These are phyloP conservation scores for Mucor circinelloides DNA, from an alignment of 371 early-diverging fungal genomes.

Conservation along the genomic window DNA sequence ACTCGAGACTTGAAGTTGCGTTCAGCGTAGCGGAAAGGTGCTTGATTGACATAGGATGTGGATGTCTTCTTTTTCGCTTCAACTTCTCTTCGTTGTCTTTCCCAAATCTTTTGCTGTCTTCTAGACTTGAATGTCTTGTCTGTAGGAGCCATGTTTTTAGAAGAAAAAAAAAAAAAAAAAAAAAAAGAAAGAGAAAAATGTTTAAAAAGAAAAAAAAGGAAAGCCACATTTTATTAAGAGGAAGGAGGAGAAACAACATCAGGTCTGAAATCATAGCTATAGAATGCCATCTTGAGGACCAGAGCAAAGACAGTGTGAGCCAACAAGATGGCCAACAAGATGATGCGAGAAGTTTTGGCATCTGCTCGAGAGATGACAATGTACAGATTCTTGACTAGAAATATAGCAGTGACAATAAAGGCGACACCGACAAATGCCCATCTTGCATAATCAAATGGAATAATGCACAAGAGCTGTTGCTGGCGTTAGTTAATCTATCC, in stretches of 20 bases:
- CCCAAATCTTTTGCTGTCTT: constrained; percentile 49
- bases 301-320: constrained; percentile 76
- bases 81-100: constrained; percentile 29
- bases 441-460: constrained; percentile 66
- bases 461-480: constrained; percentile 65
- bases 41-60: constrained; percentile 56
- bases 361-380: constrained; percentile 66
- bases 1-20: constrained; percentile 68
- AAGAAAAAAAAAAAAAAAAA: neutral
- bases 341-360: constrained; percentile 66
- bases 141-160: neutral
- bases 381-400: constrained; percentile 61
- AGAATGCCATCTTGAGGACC: constrained; percentile 84
- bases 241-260: neutral
- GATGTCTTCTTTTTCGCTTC: constrained; percentile 29
- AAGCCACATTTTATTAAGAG: neutral
- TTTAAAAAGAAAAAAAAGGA: neutral
- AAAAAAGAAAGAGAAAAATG: neutral
- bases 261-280: constrained; percentile 42
- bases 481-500: no score
- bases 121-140: constrained; percentile 31
- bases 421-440: constrained; percentile 70
- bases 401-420: constrained; percentile 45
- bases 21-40: constrained; percentile 80
- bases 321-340: constrained; percentile 66